Base-by-base conservation (phyloP, 2,329 filamentous ascomycete species). In the Xylariaceae sp. region DNA sequence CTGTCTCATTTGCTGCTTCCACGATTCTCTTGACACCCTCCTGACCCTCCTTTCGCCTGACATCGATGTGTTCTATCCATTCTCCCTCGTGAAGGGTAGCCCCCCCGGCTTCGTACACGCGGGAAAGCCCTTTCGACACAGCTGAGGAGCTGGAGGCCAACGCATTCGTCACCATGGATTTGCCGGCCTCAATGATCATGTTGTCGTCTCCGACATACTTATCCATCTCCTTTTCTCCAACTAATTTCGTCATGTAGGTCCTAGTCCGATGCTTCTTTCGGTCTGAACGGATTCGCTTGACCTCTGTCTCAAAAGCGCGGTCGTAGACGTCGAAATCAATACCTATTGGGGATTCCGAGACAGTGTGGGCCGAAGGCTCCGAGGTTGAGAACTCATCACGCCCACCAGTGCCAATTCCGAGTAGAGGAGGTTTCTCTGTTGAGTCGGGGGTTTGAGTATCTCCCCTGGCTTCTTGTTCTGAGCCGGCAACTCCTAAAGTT, bases 271-370 rank as follows among this genome's bases (percentile, higher is more conserved):
- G 60, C 16, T 70, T 71, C 31, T 65, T 67, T 48, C 73, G 71
- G 41, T 75, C 69, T 14, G 74, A 70, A 21, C 75, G 71, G 56
- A 74, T 78, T 24, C 76, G 68, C 65, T 74, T 76, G 67, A 97
- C 94, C 75, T 97, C 91, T 59, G 90, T 85, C 68, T 91, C 86
- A 71, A 96, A 97, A 0, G 94, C 94, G 1, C 84, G 86, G 72
- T 96, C 91, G 72, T 96, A 97, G 56, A 98, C 88, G 69, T 95
- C 87, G 66, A 91, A 91, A 58, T 96, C 92, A 5, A 91, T 90
- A 1, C 88, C 89, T 0, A 88, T 88, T 2, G 94, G 94, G 1
- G 91, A 96, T 73, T 96, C 92, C 26, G 90, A 91, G 36, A 96
- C 87, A 4, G 88, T 72, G 36, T 68, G 71, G 41, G 71, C 52